These are phyloP conservation scores for Rhododendron vialii DNA, from an alignment of 148 eudicot genomes.

Conservation along the genomic window DNA sequence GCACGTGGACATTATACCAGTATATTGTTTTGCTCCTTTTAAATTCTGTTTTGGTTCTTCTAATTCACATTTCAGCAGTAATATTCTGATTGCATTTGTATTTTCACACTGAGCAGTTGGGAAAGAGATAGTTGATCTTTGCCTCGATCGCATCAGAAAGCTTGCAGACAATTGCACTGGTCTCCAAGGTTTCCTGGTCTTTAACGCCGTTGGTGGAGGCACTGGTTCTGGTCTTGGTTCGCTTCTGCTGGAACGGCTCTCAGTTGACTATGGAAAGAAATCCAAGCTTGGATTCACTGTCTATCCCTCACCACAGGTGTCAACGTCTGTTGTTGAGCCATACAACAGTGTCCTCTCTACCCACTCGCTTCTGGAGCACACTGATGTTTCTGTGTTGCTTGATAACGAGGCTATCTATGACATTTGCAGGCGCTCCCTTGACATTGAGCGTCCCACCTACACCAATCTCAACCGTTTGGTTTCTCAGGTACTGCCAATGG, in stretches of 20 bases:
- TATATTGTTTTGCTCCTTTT: neutral
- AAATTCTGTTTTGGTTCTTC: neutral
- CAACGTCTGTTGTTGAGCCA: constrained; percentile 28
- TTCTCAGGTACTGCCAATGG: constrained; percentile 19
- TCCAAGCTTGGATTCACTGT: constrained; percentile 28
- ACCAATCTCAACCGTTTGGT: constrained; percentile 29
- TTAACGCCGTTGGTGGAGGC: constrained; percentile 32
- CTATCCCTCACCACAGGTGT: constrained; percentile 29
- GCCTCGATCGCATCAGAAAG: constrained; percentile 27
- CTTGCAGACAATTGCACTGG: constrained; percentile 31
- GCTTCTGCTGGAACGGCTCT: constrained; percentile 23
- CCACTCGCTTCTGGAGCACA: constrained; percentile 28
- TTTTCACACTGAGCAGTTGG: constrained; percentile 17
- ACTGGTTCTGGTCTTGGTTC: constrained; percentile 34
- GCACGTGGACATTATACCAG: constrained; percentile 30
- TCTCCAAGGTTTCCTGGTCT: constrained; percentile 26
- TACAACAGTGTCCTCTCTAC: constrained; percentile 30
- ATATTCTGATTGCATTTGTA: neutral
- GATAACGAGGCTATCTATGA: constrained; percentile 30
- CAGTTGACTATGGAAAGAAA: constrained; percentile 27
- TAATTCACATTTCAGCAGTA: neutral
- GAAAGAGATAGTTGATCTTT: constrained; percentile 28
- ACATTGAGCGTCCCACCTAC: constrained; percentile 29
- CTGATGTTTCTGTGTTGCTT: constrained; percentile 27
- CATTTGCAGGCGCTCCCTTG: constrained; percentile 23